Base-by-base conservation (phyloP, 257 asterid genomes). In the Ehretia macrophylla region DNA sequence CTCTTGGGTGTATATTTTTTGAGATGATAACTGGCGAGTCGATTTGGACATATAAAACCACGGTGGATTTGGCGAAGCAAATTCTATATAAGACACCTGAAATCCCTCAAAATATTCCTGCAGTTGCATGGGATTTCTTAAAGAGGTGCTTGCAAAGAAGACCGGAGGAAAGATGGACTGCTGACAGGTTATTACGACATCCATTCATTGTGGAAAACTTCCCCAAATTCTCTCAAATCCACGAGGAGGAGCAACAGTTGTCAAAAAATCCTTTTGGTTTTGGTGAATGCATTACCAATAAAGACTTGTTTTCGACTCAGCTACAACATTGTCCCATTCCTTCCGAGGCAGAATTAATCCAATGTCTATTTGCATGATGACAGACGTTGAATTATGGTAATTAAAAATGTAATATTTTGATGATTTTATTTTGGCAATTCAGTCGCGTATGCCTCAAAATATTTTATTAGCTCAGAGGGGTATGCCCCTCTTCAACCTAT, bases 81-180 rank as follows among this genome's bases (percentile, higher is more conserved):
- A 63, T 71, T 11, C 6, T 19, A 42, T 14, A 19, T 16, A 14
- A n/a, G n/a, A 20, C 14, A 1, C 59, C 55, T 0, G 18, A 14
- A 17, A 59, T 65, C 4, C 61, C 60, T 0, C 17, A 45, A 17
- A 18, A 19, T 17, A 17, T 60, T 35, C 44, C 62, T 3, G 54
- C 10, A 10, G 1, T 5, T 3, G 56, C 49, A 0, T 37, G 17
- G 35, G 59, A 70, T 55, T 53, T 70, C 17, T 53, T 70, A 17
- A 10, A 11, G 9, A 53, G 11, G 35, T 70, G 70, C 53, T 55
- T 64, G 6, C 48, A 17, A 1, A 65, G n/a, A 5, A 55, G 42
- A 0, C 56, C 14, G 11, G 14, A 1, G 1, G 49, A 32, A 14
- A 61, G 68, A 55, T 65, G 68, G 65, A 71, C 65, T 1, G 47